Evolutionary conservation across 108 stramenopile species (phyloP), one percentile per base, ranked within the genome.

Genomic region (Schizochytrium sp.): DNA sequence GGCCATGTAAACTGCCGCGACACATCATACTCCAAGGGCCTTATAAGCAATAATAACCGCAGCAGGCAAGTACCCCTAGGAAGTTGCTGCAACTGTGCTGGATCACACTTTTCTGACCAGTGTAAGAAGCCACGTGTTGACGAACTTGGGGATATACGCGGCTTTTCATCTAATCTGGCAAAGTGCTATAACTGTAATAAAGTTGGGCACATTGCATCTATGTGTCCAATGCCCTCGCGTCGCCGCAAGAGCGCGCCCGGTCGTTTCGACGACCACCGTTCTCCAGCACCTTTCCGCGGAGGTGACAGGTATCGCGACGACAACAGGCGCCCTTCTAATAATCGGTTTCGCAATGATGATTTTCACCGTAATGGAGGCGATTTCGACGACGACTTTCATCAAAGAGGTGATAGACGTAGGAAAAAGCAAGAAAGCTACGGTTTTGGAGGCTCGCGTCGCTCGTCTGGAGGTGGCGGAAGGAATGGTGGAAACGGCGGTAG

Each of bases 1-100:
- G 76, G 76, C 47, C 76, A 83, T 3, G 76, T 83, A 17, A 83
- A 83, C 2, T 83, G 76, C 76, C 47, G 28, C 50, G 12, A 10
- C n/a, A 83, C 76, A n/a, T 2, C 50, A 40, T 83, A 83, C 53
- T 83, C 76, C 50, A 83, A 83, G 28, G 53, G 53, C n/a, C 53
- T 83, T n/a, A 60, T 60, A 17, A n/a, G 59, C 76, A 53, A 49
- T 17, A 38, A 40, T 28, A 46, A 10, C n/a, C 40, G 50, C 50
- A n/a, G 76, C 45, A 28, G 8, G 8, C 76, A 53, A 56, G 10
- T 83, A 5, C 53, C 53, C 76, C 8, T 7, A n/a, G 76, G 76
- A 8, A 83, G 76, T 15, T 83, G 76, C 76, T 7, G 28, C 5
- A 83, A 83, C 55, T 83, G 76, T 28, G 76, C 50, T 7, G 76